Conservation (phyloP, 345 rosid genomes). For the Pelargonium nanum region DNA sequence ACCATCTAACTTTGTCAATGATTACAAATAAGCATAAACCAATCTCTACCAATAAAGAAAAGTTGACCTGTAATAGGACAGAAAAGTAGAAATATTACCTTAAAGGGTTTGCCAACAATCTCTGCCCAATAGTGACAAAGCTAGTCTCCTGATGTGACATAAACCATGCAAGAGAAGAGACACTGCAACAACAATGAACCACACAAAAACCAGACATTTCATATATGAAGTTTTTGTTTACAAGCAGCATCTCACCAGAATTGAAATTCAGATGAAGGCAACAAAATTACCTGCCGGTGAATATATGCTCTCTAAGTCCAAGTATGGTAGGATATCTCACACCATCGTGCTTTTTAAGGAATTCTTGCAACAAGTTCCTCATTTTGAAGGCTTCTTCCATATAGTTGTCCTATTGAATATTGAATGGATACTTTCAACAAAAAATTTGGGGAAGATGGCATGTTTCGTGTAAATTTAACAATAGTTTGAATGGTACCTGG, state of each 20-base stretch:
- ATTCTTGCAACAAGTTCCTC: constrained; percentile 94
- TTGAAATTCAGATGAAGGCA: neutral
- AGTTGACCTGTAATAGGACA: too few relatives aligned
- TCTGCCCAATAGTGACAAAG: constrained; percentile 96
- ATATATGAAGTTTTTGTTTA: neutral
- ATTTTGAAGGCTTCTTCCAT: constrained; percentile 98
- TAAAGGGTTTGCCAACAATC: constrained; percentile 88
- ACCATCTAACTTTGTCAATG: too few relatives aligned
- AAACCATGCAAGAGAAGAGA: constrained; percentile 99
- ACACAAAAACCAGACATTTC: too few relatives aligned
- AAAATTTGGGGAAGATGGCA: neutral
- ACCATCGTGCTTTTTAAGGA: constrained; percentile 88
- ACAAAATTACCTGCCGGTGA: constrained; percentile 79
- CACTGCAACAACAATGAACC: constrained; percentile 44
- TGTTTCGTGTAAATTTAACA: neutral
- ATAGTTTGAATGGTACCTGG: constrained; percentile 43
- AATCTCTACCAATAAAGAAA: too few relatives aligned
- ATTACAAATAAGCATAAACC: too few relatives aligned
- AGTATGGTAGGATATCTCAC: constrained; percentile 87
- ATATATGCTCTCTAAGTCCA: constrained; percentile 97
- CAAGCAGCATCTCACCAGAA: too few relatives aligned
- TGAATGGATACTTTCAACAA: neutral
- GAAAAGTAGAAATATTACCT: constrained; percentile 40
- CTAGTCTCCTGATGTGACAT: constrained; percentile 99
- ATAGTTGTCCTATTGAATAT: constrained; percentile 66